Conservation (phyloP, 2,329 filamentous ascomycete species). For the Blastomyces gilchristii region DNA sequence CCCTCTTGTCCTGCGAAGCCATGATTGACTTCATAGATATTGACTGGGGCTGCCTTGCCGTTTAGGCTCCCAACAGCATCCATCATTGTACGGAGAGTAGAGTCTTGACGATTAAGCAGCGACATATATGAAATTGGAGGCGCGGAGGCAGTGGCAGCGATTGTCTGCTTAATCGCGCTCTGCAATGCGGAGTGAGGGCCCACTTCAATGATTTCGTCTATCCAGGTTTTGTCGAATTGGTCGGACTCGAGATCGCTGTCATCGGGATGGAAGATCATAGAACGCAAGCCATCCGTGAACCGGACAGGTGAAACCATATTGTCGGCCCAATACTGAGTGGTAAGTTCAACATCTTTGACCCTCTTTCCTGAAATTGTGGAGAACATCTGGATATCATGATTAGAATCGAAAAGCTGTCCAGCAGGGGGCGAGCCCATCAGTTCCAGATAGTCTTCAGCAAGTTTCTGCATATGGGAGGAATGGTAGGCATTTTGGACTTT, state of each 20-base stretch:
- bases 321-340: conserved; percentile 14
- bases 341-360: conserved; percentile 6
- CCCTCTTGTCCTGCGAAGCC: conserved; percentile 4
- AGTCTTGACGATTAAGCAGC: conserved; percentile 20
- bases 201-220: conserved; percentile 9
- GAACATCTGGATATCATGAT: conserved; percentile 10
- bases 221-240: not conserved
- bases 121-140: conserved; percentile 17
- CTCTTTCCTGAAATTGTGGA: conserved; percentile 14
- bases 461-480: conserved; percentile 24
- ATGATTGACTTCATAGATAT: conserved; percentile 21
- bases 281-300: conserved; percentile 12
- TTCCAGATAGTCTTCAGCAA: conserved; percentile 21
- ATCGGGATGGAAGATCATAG: conserved; percentile 7
- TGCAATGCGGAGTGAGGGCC: conserved; percentile 8
- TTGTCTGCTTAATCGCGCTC: conserved; percentile 9
- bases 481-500: conserved; percentile 27
- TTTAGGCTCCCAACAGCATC: conserved; percentile 18
- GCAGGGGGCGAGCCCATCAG: conserved; percentile 8
- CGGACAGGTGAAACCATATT: conserved; percentile 17
- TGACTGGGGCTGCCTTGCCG: conserved; percentile 16
- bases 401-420: not conserved
- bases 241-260: not conserved
- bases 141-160: not conserved
- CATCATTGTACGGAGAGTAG: conserved; percentile 16